Conservation (phyloP, 805 yeast genomes). For the Starmerella vitae region DNA sequence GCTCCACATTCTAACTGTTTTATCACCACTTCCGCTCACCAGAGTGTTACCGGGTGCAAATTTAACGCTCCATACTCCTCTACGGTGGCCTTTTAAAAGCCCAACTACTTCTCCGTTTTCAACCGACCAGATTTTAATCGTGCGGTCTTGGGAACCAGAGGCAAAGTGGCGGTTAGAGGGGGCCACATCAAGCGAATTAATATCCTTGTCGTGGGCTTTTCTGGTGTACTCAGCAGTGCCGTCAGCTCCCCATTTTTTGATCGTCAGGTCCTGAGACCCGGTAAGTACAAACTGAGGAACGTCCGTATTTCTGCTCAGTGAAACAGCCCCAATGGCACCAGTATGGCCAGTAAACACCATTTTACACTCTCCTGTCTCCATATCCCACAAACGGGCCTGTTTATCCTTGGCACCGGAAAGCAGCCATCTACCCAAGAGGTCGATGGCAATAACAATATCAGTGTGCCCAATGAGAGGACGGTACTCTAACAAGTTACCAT, state of each 20-base stretch:
- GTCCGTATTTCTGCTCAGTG: slow-evolving; percentile 39
- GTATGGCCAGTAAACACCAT: slow-evolving; percentile 76
- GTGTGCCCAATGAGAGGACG: slow-evolving; percentile 67
- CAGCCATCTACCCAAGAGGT: slow-evolving; percentile 74
- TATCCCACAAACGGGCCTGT: slow-evolving; percentile 72
- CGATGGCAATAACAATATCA: slow-evolving; percentile 71
- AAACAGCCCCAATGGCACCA: slow-evolving; percentile 71
- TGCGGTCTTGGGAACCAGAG: slow-evolving; percentile 86
- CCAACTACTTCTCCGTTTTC: slow-evolving; percentile 81
- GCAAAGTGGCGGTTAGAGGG: slow-evolving; percentile 83
- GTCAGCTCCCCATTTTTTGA: slow-evolving; percentile 65
- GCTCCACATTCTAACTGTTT: slow-evolving; percentile 81
- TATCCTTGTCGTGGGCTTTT: slow-evolving; percentile 94
- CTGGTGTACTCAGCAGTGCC: slow-evolving; percentile 65
- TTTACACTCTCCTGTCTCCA: slow-evolving; percentile 33
- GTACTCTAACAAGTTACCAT: slow-evolving; percentile 22
- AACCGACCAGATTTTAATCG: slow-evolving; percentile 79
- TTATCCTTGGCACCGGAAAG: slow-evolving; percentile 87
- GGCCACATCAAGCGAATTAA: slow-evolving; percentile 77
- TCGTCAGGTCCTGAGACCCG: slow-evolving; percentile 71
- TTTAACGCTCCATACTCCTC: slow-evolving; percentile 87
- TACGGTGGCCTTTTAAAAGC: slow-evolving; percentile 72
- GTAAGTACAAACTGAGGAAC: slow-evolving; percentile 63
- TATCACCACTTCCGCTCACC: slow-evolving; percentile 84
- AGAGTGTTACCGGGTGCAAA: slow-evolving; percentile 65